Evolutionary conservation across 2,329 filamentous ascomycete species (phyloP).

Genomic region (Epichloe uncinata): DNA sequence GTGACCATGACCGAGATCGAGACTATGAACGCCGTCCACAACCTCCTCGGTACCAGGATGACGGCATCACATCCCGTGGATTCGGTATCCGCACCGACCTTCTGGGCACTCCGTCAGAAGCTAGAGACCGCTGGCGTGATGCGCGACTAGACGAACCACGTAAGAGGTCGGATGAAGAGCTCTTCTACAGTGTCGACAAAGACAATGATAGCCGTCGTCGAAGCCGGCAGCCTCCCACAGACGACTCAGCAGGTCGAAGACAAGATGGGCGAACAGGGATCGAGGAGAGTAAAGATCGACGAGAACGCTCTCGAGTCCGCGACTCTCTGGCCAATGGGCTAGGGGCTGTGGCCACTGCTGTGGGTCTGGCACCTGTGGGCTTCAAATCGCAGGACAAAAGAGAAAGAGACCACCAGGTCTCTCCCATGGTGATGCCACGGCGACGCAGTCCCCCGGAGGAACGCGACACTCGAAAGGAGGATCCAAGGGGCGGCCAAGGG

Average conservation of each 20-base stretch:
- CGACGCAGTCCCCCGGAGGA: constrained; percentile 23
- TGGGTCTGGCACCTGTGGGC: constrained; percentile 26
- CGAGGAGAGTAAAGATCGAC: constrained; percentile 19
- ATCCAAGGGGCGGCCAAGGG: constrained; percentile 9
- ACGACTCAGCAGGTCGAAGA: constrained; percentile 17
- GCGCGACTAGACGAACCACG: constrained; percentile 16
- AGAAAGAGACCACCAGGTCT: constrained; percentile 22
- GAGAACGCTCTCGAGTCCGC: constrained; percentile 28
- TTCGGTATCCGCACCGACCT: constrained; percentile 37
- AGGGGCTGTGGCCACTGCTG: constrained; percentile 33
- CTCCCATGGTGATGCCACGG: constrained; percentile 12
- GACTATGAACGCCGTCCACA: constrained; percentile 21
- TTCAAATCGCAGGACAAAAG: constrained; percentile 27
- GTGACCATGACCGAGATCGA: constrained; percentile 14
- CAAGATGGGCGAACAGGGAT: constrained; percentile 19
- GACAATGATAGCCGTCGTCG: constrained; percentile 18
- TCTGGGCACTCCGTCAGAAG: constrained; percentile 26
- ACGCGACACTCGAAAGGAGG: constrained; percentile 12
- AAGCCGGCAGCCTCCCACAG: constrained; percentile 11
- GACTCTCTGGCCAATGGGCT: constrained; percentile 36
- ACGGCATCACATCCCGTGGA: constrained; percentile 32
- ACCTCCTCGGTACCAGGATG: constrained; percentile 29
- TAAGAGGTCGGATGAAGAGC: constrained; percentile 19
- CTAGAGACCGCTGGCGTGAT: constrained; percentile 25
- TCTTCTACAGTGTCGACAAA: constrained; percentile 14